Evolutionary conservation across 1,139 yeast species (phyloP), one percentile per base, ranked within the genome.

Genomic region (Fermentozyma sake): DNA sequence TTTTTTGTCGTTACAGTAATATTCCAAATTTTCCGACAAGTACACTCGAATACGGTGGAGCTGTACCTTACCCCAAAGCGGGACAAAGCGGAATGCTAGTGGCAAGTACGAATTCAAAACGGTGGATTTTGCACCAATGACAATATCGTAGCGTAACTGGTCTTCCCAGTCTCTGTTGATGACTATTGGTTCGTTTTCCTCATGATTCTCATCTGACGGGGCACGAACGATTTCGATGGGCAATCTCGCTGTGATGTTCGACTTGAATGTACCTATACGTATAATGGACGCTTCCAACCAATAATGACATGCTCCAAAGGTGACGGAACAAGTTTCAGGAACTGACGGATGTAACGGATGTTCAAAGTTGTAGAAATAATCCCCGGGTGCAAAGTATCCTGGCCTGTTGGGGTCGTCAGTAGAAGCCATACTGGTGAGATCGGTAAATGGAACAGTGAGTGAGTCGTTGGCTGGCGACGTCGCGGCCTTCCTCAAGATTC

Each of bases 91-190:
- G 58, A 91, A 83, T 3, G 91, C 84, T 11, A 91, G 67, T 0
- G 97, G 97, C 27, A 91, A 59, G 44, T 74, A 78, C 3, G 91
- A 78, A 46, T 94, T 89, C 29, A 91, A 66, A 3, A 93, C 79
- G 31, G 89, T 77, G 12, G 91, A 79, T 51, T 91, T 91, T 12
- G 96, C 82, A 23, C 86, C 94, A 31, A 91, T 79, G 16, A 86
- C 79, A 27, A 91, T 86, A 48, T 91, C 96, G 49, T 91, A 91
- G 41, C 79, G 79, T 22, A 91, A 56, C 48, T 84, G 87, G 49
- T 84, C 89, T 52, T 91, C 97, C 98, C 98, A 91, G 42, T 84
- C 91, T 38, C 94, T 68, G 10, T 83, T 69, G 22, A 91, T 87
- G 5, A 87, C 85, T 30, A 91, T 91, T 0, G 98, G 97, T 50